A percentile compares a stretch with the other conserved stretches of the same genome.
These are phyloP conservation scores for Irpex sp. DNA, from an alignment of 1,284 basidiomycete genomes.

Conservation along the genomic window DNA sequence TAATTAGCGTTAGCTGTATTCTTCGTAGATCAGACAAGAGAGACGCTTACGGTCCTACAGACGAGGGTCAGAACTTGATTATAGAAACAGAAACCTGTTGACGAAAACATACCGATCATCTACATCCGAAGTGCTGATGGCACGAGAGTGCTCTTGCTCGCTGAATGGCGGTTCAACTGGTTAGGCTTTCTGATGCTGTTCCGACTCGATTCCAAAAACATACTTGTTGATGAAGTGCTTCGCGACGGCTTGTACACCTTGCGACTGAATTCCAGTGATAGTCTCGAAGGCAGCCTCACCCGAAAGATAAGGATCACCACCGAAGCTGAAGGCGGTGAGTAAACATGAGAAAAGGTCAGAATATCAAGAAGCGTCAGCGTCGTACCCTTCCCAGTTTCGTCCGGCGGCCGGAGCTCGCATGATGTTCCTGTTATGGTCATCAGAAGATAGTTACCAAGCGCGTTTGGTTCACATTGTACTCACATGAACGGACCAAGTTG, in stretches of 20 bases:
- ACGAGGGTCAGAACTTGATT: not conserved
- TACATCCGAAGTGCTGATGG: slow-evolving; percentile 49
- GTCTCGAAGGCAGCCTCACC: slow-evolving; percentile 57
- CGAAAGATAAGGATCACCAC: slow-evolving; percentile 57
- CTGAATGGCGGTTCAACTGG: slow-evolving; percentile 12
- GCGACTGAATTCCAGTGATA: slow-evolving; percentile 54
- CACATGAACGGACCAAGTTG: slow-evolving; percentile 55
- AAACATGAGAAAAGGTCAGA: not conserved
- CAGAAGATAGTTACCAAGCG: not conserved
- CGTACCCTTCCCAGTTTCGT: slow-evolving; percentile 65
- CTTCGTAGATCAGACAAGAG: not conserved
- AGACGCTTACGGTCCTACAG: slow-evolving; percentile 5
- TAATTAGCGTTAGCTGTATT: not conserved
- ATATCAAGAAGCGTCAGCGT: not conserved
- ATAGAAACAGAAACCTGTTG: not conserved
- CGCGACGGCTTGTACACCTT: slow-evolving; percentile 53
- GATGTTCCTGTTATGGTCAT: slow-evolving; percentile 38
- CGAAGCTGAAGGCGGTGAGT: slow-evolving; percentile 32
- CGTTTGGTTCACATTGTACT: not conserved
- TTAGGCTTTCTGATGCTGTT: not conserved
- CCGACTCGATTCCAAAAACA: not conserved
- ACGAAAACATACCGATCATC: slow-evolving; percentile 52
- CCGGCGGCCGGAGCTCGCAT: slow-evolving; percentile 57
- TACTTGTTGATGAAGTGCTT: slow-evolving; percentile 60
- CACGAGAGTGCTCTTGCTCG: slow-evolving; percentile 55